Conservation (phyloP, 108 stramenopile species). For the Discostella pseudostelligera region DNA sequence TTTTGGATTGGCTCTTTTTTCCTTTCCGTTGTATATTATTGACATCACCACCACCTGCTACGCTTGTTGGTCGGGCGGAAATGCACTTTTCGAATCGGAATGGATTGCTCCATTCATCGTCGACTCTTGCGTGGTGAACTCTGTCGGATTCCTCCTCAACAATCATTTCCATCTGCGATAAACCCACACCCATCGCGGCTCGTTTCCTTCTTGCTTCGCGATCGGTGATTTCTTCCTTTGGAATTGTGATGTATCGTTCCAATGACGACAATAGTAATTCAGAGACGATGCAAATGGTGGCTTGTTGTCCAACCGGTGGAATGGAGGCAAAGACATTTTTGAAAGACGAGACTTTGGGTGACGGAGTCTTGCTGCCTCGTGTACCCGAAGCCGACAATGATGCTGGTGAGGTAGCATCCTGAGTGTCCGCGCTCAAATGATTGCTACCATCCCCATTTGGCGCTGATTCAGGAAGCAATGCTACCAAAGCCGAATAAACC, state of each 20-base stretch:
- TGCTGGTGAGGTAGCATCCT: constrained; percentile 27
- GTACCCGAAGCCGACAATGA: constrained; percentile 5
- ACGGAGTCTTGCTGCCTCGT: background rate
- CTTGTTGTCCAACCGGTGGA: constrained; percentile 14
- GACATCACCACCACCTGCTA: background rate
- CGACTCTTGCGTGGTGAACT: background rate
- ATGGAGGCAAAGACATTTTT: constrained; percentile 7
- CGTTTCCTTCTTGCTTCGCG: constrained; percentile 29
- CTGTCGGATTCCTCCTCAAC: constrained; percentile 18
- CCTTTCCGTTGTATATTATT: constrained; percentile 6
- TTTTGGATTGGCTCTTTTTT: constrained; percentile 21
- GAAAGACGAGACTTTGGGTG: background rate
- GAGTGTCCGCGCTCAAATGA: constrained; percentile 4
- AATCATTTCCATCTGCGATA: constrained; percentile 30
- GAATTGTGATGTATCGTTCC: constrained; percentile 36
- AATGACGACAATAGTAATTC: constrained; percentile 24
- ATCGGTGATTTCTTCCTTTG: constrained; percentile 26
- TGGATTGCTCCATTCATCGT: constrained; percentile 23
- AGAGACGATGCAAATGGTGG: constrained; percentile 14
- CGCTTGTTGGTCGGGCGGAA: constrained; percentile 15
- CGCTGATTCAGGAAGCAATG: constrained; percentile 18
- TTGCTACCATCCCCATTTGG: background rate
- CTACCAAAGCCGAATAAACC: constrained; percentile 40
- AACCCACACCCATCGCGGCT: constrained; percentile 18
- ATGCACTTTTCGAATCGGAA: constrained; percentile 38